A percentile compares a stretch with the other conserved stretches of the same genome.
Conservation (phyloP, 2,329 filamentous ascomycete genomes). For the Gyromitra esculenta region DNA sequence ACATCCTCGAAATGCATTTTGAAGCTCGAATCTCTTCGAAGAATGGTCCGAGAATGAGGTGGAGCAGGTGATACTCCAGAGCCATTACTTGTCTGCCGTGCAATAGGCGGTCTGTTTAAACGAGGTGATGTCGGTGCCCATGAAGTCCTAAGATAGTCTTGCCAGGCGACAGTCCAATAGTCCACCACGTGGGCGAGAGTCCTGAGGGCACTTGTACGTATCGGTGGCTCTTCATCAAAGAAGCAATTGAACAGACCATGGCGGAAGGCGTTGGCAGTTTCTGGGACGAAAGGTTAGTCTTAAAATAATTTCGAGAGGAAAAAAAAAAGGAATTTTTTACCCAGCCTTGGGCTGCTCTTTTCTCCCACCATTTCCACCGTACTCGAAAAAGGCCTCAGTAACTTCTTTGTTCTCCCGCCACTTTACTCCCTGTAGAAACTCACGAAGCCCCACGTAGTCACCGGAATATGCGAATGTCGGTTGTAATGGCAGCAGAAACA, state of each 20-base stretch:
- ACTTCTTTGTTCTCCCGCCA: constrained; percentile 10
- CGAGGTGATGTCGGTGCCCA: constrained; percentile 45
- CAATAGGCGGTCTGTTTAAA: constrained; percentile 40
- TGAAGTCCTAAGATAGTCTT: constrained; percentile 46
- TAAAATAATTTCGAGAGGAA: neutral
- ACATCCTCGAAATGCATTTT: constrained; percentile 54
- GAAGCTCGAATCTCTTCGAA: constrained; percentile 51
- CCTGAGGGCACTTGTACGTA: constrained; percentile 45
- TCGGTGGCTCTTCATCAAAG: constrained; percentile 44
- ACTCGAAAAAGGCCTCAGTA: constrained; percentile 9
- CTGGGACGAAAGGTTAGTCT: constrained; percentile 31
- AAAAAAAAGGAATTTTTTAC: constrained; percentile 13
- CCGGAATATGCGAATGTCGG: constrained; percentile 8
- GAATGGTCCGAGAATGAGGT: constrained; percentile 17
- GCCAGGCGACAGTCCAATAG: constrained; percentile 47
- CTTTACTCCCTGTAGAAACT: constrained; percentile 4
- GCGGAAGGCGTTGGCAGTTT: constrained; percentile 50
- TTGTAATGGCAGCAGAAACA: constrained; percentile 14
- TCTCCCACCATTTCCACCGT: constrained; percentile 48
- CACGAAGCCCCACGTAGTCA: constrained; percentile 32
- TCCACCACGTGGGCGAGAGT: constrained; percentile 48
- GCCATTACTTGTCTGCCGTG: constrained; percentile 47
- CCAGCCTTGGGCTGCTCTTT: constrained; percentile 41
- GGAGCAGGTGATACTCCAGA: constrained; percentile 47
- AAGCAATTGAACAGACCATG: constrained; percentile 51